Base-by-base conservation (phyloP, 768 basidiomycete genomes). In the Kwoniella pini region DNA sequence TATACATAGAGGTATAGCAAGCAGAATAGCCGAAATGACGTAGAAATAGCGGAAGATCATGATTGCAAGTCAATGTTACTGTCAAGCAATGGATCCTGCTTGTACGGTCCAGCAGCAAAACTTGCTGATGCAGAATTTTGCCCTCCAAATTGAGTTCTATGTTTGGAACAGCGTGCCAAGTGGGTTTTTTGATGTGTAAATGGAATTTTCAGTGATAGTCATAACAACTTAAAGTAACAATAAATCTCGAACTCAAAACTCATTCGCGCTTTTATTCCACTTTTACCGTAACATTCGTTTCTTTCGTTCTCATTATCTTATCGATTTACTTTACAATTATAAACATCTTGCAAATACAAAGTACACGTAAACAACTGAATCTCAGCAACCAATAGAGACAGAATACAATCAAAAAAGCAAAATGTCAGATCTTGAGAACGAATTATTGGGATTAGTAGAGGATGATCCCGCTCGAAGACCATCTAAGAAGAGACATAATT, bases 381-480 rank as follows among this genome's bases (percentile, higher is more conserved):
- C 9, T 36, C 33, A 36, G n/a, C n/a, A n/a, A n/a, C n/a, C n/a
- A n/a, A 15, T 36, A 7, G 33, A 36, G 15, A 36, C 15, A 42
- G 26, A 48, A 26, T 13, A 48, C 11, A 0, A 31, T 33, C 6
- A 1, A 5, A 5, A 19, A 42, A 2, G 0, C 52, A 64, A 10
- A 44, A 75, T 75, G 73, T 75, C 73, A 9, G 77, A 77, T 56
- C 52, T 78, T 33, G 73, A 73, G 36, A 74, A 75, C 30, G 78
- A 79, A 54, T 66, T 79, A 15, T 70, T 79, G 12, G 78, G 73
- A 4, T 64, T 79, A 24, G 78, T 76, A n/a, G 75, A 71, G 53
- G 71, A 77, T 50, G 70, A 67, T 42, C 75, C 70, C 15, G 52
- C 57, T 11, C 46, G 54, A 27, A 48, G 57, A 40, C 13, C 54